Evolutionary conservation across 345 rosid genomes (phyloP).

Genomic region (Gossypium ekmanianum): DNA sequence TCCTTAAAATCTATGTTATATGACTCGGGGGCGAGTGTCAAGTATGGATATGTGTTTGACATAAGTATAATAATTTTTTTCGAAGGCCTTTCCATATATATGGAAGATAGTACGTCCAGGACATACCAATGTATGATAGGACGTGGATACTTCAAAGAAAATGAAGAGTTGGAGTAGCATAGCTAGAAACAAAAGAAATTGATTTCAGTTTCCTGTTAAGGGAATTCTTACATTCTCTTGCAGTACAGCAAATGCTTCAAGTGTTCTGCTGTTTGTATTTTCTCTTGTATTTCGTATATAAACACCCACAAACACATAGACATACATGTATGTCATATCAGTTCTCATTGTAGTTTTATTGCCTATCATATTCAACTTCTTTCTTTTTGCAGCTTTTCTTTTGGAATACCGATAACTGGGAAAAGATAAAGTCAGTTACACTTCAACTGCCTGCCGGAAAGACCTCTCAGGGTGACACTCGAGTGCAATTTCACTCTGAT

Average conservation of each 20-base stretch:
- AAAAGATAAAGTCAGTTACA: slow-evolving; percentile 45
- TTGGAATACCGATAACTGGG: slow-evolving; percentile 83
- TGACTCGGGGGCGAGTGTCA: too few species aligned
- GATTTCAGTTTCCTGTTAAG: background rate
- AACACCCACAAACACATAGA: too few species aligned
- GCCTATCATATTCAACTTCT: background rate
- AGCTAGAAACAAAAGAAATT: slow-evolving; percentile 2
- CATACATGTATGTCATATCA: background rate
- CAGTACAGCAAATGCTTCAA: background rate
- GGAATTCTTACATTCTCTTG: background rate
- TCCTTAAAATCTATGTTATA: too few species aligned
- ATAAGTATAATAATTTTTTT: background rate
- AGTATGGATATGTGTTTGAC: background rate
- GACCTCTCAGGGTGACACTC: slow-evolving; percentile 52
- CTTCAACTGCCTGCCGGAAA: slow-evolving; percentile 64
- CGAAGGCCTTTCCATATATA: background rate
- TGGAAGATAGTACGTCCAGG: background rate
- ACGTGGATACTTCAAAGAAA: background rate
- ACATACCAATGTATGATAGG: background rate
- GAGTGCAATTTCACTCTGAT: slow-evolving; percentile 74
- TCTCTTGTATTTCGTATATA: background rate
- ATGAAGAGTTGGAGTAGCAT: background rate
- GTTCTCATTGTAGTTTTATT: background rate
- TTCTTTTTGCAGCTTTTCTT: slow-evolving; percentile 41
- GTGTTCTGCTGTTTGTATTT: background rate